A percentile compares a stretch with the other conserved stretches of the same genome.
Evolutionary conservation across 1,284 basidiomycete genomes (phyloP).

Genomic region (Ustilago bromivora): DNA sequence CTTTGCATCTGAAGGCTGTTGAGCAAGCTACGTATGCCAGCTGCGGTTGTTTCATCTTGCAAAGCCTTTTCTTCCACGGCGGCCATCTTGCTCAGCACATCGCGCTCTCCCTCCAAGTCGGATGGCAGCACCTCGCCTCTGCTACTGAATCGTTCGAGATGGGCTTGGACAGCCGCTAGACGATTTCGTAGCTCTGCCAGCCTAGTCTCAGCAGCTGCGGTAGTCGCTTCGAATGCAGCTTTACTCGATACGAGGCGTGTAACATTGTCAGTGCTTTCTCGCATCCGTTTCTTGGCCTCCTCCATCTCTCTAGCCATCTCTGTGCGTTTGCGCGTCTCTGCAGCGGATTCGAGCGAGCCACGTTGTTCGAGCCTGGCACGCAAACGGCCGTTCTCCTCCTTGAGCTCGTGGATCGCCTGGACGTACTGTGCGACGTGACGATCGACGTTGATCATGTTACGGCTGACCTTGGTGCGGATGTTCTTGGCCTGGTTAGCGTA

Average conservation of each 20-base stretch:
- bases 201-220: constrained; percentile 81
- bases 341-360: constrained; percentile 66
- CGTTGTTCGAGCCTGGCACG: constrained; percentile 82
- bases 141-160: constrained; percentile 25
- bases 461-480: constrained; percentile 68
- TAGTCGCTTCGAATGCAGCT: constrained; percentile 79
- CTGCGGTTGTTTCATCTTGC: constrained; percentile 76
- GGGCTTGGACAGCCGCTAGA: constrained; percentile 76
- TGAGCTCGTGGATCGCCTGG: constrained; percentile 89
- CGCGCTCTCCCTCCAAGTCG: constrained; percentile 79
- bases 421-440: constrained; percentile 73
- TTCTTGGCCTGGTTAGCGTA: constrained; percentile 70
- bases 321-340: constrained; percentile 76
- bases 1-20: constrained; percentile 85
- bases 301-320: constrained; percentile 74
- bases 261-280: constrained; percentile 73
- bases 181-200: constrained; percentile 77
- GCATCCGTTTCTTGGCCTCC: constrained; percentile 78
- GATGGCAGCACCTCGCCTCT: constrained; percentile 55
- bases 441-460: constrained; percentile 69
- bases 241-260: constrained; percentile 68
- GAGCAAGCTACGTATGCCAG: constrained; percentile 77
- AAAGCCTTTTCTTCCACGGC: constrained; percentile 79
- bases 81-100: constrained; percentile 78
- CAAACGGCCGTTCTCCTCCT: constrained; percentile 84